Evolutionary conservation across 2,329 filamentous ascomycete species (phyloP), one percentile per base, ranked within the genome.

Genomic region (Leptographium lundbergii): DNA sequence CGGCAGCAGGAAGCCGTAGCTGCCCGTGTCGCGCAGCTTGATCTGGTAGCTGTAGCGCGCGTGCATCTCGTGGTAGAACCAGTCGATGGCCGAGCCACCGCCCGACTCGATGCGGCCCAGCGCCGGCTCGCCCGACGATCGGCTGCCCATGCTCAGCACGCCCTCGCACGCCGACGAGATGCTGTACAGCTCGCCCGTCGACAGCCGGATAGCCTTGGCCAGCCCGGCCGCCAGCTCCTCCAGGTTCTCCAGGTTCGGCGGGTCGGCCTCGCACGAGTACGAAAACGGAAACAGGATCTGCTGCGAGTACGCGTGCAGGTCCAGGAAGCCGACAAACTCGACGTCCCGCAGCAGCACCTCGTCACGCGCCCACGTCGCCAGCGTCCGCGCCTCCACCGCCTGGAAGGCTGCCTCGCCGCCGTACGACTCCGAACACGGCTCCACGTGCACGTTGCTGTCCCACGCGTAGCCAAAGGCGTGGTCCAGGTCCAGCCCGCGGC

Each of bases 231-330:
- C 94, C 22, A 97, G 80, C 71, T 99, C 94, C 71, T 96, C 84
- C 1, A 99, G 80, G 66, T 95, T 95, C 72, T 99, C 94, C 19
- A 94, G 76, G 45, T 91, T 91, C 0, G 92, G 91, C 14, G 94
- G 92, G 32, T 85, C 77, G 6, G 81, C 78, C 6, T 77, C 74
- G 75, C 94, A 99, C 14, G 88, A 89, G 72, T 89, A 96, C 6
- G 88, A 86, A 70, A 91, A 97, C 0, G 94, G 94, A 69, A 94
- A 96, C 10, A 97, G 78, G 25, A 99, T 86, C 72, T 96, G 88
- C 73, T 99, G 91, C 0, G 90, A 95, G 71, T 97, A 99, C 1
- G 89, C 92, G 72, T 99, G 94, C 29, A 97, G 78, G 69, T 99
- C 94, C 52, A 97, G 69, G 63, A 95, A 86, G 3, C 87, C 90